Evolutionary conservation across 2,329 filamentous ascomycete species (phyloP), one percentile per base, ranked within the genome.

Genomic region (Fusarium tanahbumbuense): DNA sequence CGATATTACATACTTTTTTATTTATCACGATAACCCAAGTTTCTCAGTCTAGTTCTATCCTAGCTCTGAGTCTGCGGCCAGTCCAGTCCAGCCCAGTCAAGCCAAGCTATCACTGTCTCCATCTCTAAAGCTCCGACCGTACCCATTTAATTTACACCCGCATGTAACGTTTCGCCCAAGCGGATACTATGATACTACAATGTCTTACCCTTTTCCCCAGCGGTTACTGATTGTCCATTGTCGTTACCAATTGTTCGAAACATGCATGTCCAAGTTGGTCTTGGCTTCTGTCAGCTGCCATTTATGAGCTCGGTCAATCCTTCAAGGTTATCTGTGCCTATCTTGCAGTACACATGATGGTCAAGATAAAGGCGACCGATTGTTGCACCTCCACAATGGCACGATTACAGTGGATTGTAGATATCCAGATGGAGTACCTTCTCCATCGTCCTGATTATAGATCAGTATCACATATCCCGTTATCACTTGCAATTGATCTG

Each of bases 111-210:
- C 18, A 32, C 41, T 56, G 28, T 63, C 60, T 64, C 34, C 25
- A 52, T 52, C 49, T 53, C 22, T 40, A 30, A 40, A 66, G 55
- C 63, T 40, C 62, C 45, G 64, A 64, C 64, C 58, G 46, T 45
- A 34, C 40, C 60, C 59, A 49, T 37, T 63, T 53, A 71, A 68
- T 56, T 56, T 64, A 50, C 67, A 64, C 54, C 62, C 67, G 47
- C 68, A 70, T 70, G 68, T 70, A 70, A 70, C 68, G 68, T 70
- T 70, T 68, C 68, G 52, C 65, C 42, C 54, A 42, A 27, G 67
- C 64, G 59, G 59, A 40, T 64, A 64, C 60, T 45, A n/a, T 25
- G 28, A 60, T 52, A 61, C 28, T 32, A 56, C 42, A 27, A 23
- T 48, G 50, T 44, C 50, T 40, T 52, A 23, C 9, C 30, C 28